Base-by-base conservation (phyloP, 306 rosid genomes). In the Alnus glutinosa region DNA sequence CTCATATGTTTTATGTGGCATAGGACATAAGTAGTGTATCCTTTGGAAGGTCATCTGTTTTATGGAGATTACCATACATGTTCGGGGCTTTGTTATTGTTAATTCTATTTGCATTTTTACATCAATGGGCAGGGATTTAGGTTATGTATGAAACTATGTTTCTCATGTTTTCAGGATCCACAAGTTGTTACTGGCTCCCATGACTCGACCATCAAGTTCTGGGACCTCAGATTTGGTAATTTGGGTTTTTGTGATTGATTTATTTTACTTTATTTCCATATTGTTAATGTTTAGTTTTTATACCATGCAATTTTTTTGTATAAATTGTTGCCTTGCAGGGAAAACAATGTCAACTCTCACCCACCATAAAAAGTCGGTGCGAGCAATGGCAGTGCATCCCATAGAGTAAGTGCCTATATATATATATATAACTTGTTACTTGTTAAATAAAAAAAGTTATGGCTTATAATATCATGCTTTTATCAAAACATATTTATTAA, bases 101-200 rank as follows among this genome's bases (percentile, higher is more conserved):
- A 36, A 37, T 30, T 55, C 5, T 66, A 63, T 63, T 50, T 8
- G 48, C 5, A 18, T 37, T 34, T 18, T 7, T 67, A 12, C 23
- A 37, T 58, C 13, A 44, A 34, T 51, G 13, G 69, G 23, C 23
- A 10, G 46, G 69, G 54, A 32, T 59, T 70, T 75, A 9, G 50
- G 54, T 36, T 61, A 15, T 44, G 1, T 36, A 14, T 3, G 9
- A 78, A 66, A 80, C 52, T 77, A 50, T 37, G 69, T 67, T 5
- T 83, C 55, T 79, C 55, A 39, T 76, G 59, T 86, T 75, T 78
- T 42, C 81, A 95, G 99, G 97, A 95, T 86, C 99, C 98, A 66
- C 99, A 95, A 91, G 99, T 95, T 70, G 90, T 95, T 74, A 95
- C 99, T 23, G 99, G 99, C 59, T 95, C 99, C 77, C 99, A 96